Evolutionary conservation across 768 basidiomycete genomes (phyloP).

Genomic region (Kwoniella bestiolae): DNA sequence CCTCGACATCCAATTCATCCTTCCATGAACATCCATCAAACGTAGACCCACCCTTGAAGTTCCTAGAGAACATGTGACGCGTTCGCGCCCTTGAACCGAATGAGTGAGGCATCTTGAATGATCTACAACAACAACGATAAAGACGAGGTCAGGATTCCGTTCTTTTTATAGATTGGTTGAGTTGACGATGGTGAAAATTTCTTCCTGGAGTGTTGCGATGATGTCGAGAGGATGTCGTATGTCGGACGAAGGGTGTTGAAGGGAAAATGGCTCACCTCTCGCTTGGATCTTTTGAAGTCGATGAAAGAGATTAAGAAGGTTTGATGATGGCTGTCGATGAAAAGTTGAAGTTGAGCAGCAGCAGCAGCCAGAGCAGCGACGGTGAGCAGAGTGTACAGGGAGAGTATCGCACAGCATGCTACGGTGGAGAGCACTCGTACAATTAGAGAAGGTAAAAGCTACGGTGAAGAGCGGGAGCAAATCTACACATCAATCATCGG

Average conservation of each 20-base stretch:
- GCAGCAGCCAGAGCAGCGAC: not conserved
- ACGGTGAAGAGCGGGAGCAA: slow-evolving; percentile 18
- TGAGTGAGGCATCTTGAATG: slow-evolving; percentile 87
- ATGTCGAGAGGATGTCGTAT: not conserved
- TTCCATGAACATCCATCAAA: not conserved
- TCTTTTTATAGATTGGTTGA: not conserved
- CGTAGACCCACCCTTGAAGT: slow-evolving; percentile 84
- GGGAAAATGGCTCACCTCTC: slow-evolving; percentile 21
- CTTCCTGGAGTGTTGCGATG: not conserved
- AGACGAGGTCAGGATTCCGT: not conserved
- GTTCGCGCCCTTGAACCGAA: slow-evolving; percentile 99
- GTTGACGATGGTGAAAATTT: not conserved
- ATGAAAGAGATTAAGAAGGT: slow-evolving; percentile 11
- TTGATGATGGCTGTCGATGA: not conserved
- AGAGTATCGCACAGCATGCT: not conserved
- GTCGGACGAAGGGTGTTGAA: not conserved
- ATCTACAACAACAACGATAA: slow-evolving; percentile 10
- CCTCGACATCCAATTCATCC: not conserved
- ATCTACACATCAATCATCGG: slow-evolving; percentile 1
- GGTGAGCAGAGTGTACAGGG: slow-evolving; percentile 7
- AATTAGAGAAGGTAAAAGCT: not conserved
- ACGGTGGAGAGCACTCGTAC: not conserved
- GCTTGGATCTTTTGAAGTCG: slow-evolving; percentile 8
- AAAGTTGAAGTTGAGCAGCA: not conserved
- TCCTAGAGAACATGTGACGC: slow-evolving; percentile 99